phyloP scores from a whole-genome alignment of 1,284 basidiomycete species.

The Irpex lacteus region DNA sequence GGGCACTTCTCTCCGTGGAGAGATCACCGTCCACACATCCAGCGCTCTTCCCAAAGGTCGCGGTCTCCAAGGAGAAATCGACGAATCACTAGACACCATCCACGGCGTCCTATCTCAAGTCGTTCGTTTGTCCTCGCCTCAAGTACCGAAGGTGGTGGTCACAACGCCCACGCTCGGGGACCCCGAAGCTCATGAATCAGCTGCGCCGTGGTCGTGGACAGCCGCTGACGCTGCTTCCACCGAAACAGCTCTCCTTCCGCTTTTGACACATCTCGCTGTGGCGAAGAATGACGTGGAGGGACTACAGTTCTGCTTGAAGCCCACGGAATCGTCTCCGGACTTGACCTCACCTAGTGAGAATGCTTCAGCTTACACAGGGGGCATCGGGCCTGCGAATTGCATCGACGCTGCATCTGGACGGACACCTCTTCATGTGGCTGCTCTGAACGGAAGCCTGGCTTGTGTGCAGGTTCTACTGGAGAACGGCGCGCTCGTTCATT shows the following conservation, averaged over 20 bases:
- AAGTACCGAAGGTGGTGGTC: conserved; percentile 42
- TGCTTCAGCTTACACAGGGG: neutral
- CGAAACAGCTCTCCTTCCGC: conserved; percentile 68
- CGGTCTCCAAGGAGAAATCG: conserved; percentile 37
- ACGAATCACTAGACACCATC: conserved; percentile 57
- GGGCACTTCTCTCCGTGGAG: conserved; percentile 79
- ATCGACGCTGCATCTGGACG: conserved; percentile 66
- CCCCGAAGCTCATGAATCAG: conserved; percentile 42
- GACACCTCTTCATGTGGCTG: conserved; percentile 80
- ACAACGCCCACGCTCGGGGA: conserved; percentile 30
- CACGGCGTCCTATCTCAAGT: conserved; percentile 65
- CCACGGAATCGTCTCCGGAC: neutral
- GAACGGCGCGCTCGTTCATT: conserved; percentile 85
- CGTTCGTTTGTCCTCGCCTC: conserved; percentile 49
- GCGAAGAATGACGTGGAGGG: conserved; percentile 63
- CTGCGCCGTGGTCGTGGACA: conserved; percentile 76
- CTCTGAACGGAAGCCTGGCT: conserved; percentile 60
- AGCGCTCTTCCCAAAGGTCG: conserved; percentile 34
- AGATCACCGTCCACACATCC: conserved; percentile 60
- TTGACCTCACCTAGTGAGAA: neutral
- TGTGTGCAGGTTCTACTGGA: conserved; percentile 64
- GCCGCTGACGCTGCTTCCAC: conserved; percentile 67
- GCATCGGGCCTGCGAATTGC: conserved; percentile 67
- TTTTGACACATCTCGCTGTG: conserved; percentile 75
- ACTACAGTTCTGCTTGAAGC: conserved; percentile 55